These are phyloP conservation scores for Penicillium pancosmium DNA, from an alignment of 495 filamentous ascomycete species.

Conservation along the genomic window DNA sequence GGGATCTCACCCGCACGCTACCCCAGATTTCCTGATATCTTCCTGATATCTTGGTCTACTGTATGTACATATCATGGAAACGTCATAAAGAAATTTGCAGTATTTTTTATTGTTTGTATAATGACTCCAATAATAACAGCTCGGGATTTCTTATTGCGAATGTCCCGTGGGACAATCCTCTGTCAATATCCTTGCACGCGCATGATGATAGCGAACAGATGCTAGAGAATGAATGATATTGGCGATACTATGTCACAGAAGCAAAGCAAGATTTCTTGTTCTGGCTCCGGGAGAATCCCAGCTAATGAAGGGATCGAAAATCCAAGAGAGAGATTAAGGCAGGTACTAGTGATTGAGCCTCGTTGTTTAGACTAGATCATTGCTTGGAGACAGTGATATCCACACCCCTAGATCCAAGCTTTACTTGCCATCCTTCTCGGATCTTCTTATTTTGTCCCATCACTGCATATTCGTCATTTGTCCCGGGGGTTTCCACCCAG, in stretches of 20 bases:
- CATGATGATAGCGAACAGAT: background rate
- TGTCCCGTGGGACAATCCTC: background rate
- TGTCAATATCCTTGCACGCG: background rate
- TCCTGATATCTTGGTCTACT: background rate
- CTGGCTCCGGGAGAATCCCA: background rate
- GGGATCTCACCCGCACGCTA: slow-evolving; percentile 19
- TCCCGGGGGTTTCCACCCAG: slow-evolving; percentile 19
- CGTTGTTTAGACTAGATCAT: background rate
- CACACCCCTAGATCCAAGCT: slow-evolving; percentile 10
- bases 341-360: background rate
- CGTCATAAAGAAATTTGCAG: background rate
- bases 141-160: background rate
- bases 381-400: slow-evolving; percentile 12
- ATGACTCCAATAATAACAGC: background rate
- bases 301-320: background rate
- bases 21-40: slow-evolving; percentile 10
- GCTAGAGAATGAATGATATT: background rate
- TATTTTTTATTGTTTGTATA: background rate
- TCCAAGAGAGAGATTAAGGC: background rate
- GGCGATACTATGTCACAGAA: background rate
- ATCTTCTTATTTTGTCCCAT: background rate
- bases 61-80: background rate
- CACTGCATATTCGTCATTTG: slow-evolving; percentile 7
- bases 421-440: slow-evolving; percentile 16
- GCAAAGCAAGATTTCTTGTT: background rate